Conservation (phyloP, 768 basidiomycete species). For the Tulasnella sp. region DNA sequence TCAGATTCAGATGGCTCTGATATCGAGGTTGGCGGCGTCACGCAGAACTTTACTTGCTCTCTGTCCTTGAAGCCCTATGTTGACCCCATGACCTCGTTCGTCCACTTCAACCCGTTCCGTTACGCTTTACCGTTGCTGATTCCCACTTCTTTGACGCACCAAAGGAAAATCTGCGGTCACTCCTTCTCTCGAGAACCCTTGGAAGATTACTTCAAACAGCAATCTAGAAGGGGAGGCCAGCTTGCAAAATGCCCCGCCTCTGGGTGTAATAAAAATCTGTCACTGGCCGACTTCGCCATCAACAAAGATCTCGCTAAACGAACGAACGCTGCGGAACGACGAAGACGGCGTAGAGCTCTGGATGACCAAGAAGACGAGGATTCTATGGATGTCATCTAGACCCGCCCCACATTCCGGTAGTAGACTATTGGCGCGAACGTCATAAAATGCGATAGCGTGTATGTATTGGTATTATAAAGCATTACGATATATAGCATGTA, state of each 20-base stretch:
- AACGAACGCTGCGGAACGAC: slow-evolving; percentile 1
- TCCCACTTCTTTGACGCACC: neutral
- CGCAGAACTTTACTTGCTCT: slow-evolving; percentile 78
- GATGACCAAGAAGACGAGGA: slow-evolving; percentile 10
- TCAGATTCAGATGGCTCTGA: slow-evolving; percentile 82
- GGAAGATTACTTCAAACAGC: slow-evolving; percentile 44
- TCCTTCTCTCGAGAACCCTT: slow-evolving; percentile 74
- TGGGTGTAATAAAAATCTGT: slow-evolving; percentile 27
- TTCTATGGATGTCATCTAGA: neutral
- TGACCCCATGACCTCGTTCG: slow-evolving; percentile 79
- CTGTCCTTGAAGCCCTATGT: slow-evolving; percentile 57
- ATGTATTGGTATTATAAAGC: neutral
- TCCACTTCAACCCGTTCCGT: slow-evolving; percentile 9
- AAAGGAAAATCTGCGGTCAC: slow-evolving; percentile 64
- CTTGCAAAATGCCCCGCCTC: slow-evolving; percentile 30
- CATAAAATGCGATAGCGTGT: too few species aligned
- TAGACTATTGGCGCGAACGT: too few species aligned
- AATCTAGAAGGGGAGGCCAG: neutral
- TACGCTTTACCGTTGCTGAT: neutral
- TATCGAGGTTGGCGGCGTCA: slow-evolving; percentile 77
- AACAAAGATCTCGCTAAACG: slow-evolving; percentile 16
- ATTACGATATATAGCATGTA: neutral
- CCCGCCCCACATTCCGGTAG: neutral
- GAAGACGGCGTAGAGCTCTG: slow-evolving; percentile 2
- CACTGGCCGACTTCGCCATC: neutral